These are phyloP conservation scores for Lachnellula hyalina DNA, from an alignment of 2,329 filamentous ascomycete genomes.

Conservation along the genomic window DNA sequence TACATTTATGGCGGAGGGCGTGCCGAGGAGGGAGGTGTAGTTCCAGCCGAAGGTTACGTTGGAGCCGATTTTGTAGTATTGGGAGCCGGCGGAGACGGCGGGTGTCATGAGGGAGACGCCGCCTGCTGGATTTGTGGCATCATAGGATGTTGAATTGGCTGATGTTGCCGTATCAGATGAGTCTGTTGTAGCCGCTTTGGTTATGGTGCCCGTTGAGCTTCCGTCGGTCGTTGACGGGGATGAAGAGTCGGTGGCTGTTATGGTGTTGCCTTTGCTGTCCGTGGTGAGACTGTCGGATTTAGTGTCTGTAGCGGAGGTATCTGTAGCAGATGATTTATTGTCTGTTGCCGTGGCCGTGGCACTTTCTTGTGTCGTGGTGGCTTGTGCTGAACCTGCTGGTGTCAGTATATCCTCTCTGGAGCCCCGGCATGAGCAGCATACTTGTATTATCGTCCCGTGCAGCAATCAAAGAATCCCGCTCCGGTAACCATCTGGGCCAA, in stretches of 20 bases:
- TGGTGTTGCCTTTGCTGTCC: constrained; percentile 11
- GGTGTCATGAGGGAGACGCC: constrained; percentile 50
- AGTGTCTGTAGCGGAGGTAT: not conserved
- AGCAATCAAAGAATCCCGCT: constrained; percentile 44
- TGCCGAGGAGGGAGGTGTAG: constrained; percentile 55
- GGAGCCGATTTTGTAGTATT: constrained; percentile 57
- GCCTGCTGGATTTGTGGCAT: constrained; percentile 43
- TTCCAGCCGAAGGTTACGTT: constrained; percentile 58
- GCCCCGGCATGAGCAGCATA: constrained; percentile 5
- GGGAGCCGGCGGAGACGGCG: constrained; percentile 38
- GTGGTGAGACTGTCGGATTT: constrained; percentile 5
- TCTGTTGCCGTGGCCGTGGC: constrained; percentile 3
- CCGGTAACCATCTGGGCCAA: constrained; percentile 53
- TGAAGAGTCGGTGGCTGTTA: not conserved
- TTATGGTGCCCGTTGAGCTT: not conserved
- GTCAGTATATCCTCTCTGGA: not conserved
- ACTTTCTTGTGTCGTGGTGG: constrained; percentile 4
- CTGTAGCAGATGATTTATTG: constrained; percentile 5
- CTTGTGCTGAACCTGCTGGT: constrained; percentile 5
- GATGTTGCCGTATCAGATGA: constrained; percentile 4
- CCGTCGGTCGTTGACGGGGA: not conserved
- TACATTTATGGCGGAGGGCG: constrained; percentile 56
- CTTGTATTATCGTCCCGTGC: constrained; percentile 40
- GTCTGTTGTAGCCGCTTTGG: not conserved
- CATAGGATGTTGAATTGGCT: constrained; percentile 32